Evolutionary conservation across 495 filamentous ascomycete species (phyloP).

Genomic region (Trichocladium uniseriatum): DNA sequence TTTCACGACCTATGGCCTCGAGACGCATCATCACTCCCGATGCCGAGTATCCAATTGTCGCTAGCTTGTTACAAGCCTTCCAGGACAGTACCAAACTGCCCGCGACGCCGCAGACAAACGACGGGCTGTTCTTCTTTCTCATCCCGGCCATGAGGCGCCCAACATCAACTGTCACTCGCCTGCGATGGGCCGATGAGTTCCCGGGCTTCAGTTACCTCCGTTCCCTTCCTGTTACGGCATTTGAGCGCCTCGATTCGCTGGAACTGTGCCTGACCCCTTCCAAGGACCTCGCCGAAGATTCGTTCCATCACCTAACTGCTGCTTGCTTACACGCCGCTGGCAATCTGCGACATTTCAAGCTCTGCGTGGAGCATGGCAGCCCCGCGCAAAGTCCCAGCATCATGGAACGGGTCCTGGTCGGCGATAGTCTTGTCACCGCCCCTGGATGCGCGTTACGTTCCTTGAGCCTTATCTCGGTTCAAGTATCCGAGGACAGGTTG

Average conservation of each 20-base stretch:
- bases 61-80: background rate
- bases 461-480: background rate
- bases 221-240: background rate
- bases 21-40: background rate
- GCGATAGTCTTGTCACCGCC: too few relatives aligned
- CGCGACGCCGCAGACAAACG: background rate
- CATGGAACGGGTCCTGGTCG: too few relatives aligned
- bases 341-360: background rate
- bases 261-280: background rate
- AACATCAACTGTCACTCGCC: background rate
- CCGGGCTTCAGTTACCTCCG: constrained; percentile 1
- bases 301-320: background rate
- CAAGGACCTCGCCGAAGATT: background rate
- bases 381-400: too few relatives aligned
- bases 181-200: constrained; percentile 7
- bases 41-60: background rate
- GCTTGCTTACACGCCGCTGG: background rate
- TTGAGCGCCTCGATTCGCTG: background rate
- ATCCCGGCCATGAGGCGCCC: constrained; percentile 5
- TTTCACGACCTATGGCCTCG: constrained; percentile 4
- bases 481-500: background rate
- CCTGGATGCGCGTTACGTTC: background rate
- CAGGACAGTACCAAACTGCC: background rate
- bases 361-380: background rate
- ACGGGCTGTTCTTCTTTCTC: constrained; percentile 11